Conservation (phyloP, 108 stramenopile genomes). For the Poteriospumella lacustris region DNA sequence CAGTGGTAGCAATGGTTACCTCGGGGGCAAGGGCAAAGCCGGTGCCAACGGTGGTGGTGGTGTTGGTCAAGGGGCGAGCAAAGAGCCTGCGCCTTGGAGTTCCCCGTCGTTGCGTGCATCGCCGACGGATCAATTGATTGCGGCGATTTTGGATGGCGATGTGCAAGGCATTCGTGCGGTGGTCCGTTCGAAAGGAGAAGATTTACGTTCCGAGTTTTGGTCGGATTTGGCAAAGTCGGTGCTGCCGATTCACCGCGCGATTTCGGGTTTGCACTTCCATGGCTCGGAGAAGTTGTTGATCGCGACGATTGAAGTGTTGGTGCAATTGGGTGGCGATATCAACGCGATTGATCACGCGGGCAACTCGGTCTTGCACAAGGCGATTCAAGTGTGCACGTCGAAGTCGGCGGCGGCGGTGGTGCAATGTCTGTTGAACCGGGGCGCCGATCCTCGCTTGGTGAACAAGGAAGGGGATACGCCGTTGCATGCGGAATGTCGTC, state of each 20-base stretch:
- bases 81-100: not conserved
- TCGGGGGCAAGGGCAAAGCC: not conserved
- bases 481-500: constrained; percentile 29
- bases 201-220: constrained; percentile 5
- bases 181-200: constrained; percentile 22
- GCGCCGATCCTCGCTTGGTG: not conserved
- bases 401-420: constrained; percentile 2
- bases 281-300: constrained; percentile 26
- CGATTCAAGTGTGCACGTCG: constrained; percentile 31
- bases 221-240: not conserved
- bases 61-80: no score
- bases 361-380: constrained; percentile 37
- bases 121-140: constrained; percentile 27
- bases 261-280: constrained; percentile 40
- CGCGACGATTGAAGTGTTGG: constrained; percentile 18
- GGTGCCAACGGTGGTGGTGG: not conserved
- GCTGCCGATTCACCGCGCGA: constrained; percentile 32
- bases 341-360: constrained; percentile 27
- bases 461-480: constrained; percentile 31
- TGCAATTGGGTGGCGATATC: constrained; percentile 26
- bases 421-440: constrained; percentile 20
- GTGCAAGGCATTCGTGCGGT: constrained; percentile 27
- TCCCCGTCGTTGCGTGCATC: not conserved
- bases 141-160: constrained; percentile 27
- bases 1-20: not conserved